Conservation (phyloP, 1,139 yeast species). For the Chernovozyma sophiae-reginae region DNA sequence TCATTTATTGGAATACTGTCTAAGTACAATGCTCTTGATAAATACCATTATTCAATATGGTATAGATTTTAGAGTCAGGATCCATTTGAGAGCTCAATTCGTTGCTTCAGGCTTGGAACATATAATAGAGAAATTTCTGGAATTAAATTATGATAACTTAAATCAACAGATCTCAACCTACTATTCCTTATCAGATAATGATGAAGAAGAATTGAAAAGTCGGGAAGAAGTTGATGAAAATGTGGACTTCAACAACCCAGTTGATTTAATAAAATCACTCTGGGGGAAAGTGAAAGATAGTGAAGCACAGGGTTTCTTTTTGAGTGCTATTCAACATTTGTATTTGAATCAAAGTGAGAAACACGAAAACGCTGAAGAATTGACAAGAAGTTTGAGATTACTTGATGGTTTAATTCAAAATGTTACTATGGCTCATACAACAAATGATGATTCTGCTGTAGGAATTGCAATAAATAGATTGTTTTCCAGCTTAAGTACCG, state of each 20-base stretch:
- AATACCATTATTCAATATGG: constrained; percentile 70
- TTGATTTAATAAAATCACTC: constrained; percentile 61
- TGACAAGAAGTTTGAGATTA: constrained; percentile 66
- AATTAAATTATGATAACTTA: constrained; percentile 59
- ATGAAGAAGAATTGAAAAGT: constrained; percentile 61
- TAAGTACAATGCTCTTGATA: constrained; percentile 72
- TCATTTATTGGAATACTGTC: constrained; percentile 73
- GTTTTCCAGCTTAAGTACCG: constrained; percentile 77
- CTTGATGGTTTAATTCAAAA: constrained; percentile 82
- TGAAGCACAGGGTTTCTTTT: constrained; percentile 65
- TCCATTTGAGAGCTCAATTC: constrained; percentile 73
- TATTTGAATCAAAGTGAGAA: constrained; percentile 67
- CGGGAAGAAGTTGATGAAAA: constrained; percentile 58
- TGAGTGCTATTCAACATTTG: constrained; percentile 81
- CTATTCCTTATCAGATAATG: constrained; percentile 63
- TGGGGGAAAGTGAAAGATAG: constrained; percentile 72
- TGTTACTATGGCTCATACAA: constrained; percentile 61
- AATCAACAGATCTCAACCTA: constrained; percentile 64
- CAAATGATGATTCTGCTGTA: constrained; percentile 71
- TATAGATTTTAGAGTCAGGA: constrained; percentile 60
- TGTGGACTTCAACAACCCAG: constrained; percentile 70
- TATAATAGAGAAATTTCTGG: constrained; percentile 57
- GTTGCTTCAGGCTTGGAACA: constrained; percentile 71
- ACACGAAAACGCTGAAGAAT: constrained; percentile 43
- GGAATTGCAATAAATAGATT: constrained; percentile 81